phyloP scores from a whole-genome alignment of 208 protist species.

The Trypanosoma caninum region DNA sequence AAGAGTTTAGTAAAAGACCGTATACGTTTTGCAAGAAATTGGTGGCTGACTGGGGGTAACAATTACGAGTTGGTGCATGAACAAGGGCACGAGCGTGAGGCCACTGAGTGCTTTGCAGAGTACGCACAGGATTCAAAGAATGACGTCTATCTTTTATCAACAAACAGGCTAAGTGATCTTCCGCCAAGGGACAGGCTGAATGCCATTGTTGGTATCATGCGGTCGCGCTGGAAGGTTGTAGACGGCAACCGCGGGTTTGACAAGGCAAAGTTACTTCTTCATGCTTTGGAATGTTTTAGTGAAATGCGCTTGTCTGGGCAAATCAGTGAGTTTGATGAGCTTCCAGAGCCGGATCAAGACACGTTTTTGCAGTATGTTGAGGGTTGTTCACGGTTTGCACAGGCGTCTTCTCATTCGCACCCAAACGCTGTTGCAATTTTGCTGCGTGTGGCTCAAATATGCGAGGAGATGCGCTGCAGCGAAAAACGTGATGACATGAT shows the following conservation, averaged over 20 bases:
- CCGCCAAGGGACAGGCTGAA: slow-evolving; percentile 65
- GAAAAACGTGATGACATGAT: slow-evolving; percentile 85
- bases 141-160: slow-evolving; percentile 71
- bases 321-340: slow-evolving; percentile 55
- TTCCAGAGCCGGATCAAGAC: slow-evolving; percentile 78
- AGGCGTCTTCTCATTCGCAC: slow-evolving; percentile 81
- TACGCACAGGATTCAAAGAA: slow-evolving; percentile 74
- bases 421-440: slow-evolving; percentile 74
- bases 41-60: slow-evolving; percentile 79
- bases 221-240: slow-evolving; percentile 66
- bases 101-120: slow-evolving; percentile 77
- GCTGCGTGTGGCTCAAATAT: slow-evolving; percentile 75
- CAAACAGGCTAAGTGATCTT: slow-evolving; percentile 67
- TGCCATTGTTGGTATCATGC: slow-evolving; percentile 70
- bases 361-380: slow-evolving; percentile 87
- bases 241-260: slow-evolving; percentile 86
- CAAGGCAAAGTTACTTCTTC: slow-evolving; percentile 77
- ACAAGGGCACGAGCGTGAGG: slow-evolving; percentile 81
- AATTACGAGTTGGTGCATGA: slow-evolving; percentile 86
- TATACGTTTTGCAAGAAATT: slow-evolving; percentile 72
- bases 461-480: slow-evolving; percentile 84
- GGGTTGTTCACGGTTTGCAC: slow-evolving; percentile 65
- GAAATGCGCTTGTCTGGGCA: slow-evolving; percentile 69
- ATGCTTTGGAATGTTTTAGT: slow-evolving; percentile 87
- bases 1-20: slow-evolving; percentile 86